Percentiles rank a stretch among this genome's conserved stretches.
Conservation (phyloP, 2,329 filamentous ascomycete genomes). For the Teratosphaeria zuluensis region DNA sequence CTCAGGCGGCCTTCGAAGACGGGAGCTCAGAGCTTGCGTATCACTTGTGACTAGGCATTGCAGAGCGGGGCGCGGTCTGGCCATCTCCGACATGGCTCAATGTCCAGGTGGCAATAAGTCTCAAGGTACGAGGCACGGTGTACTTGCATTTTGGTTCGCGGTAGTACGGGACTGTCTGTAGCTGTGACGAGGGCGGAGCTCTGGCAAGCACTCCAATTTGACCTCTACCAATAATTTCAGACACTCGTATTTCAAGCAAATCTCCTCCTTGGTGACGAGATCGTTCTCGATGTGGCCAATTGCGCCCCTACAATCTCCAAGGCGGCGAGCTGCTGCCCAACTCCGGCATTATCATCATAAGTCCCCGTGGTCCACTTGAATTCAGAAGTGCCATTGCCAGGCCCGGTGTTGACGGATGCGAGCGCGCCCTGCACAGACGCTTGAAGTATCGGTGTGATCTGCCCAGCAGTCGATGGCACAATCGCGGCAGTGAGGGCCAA, state of each 20-base stretch:
- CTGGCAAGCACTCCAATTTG: too few relatives aligned
- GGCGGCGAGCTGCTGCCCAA: conserved; percentile 47
- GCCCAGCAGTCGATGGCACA: background rate
- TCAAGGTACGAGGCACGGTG: too few relatives aligned
- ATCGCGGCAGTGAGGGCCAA: conserved; percentile 37
- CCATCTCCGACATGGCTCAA: background rate
- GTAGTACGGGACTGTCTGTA: too few relatives aligned
- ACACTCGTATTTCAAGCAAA: background rate
- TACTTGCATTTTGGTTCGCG: too few relatives aligned
- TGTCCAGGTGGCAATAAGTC: too few relatives aligned
- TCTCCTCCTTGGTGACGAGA: background rate
- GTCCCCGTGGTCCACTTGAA: conserved; percentile 30
- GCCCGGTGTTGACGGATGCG: conserved; percentile 40
- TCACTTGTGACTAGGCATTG: background rate
- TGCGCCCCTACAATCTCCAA: conserved; percentile 39
- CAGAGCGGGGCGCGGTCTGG: background rate
- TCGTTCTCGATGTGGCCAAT: conserved; percentile 5
- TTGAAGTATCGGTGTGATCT: conserved; percentile 42
- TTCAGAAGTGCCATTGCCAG: conserved; percentile 29
- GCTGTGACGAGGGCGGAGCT: too few relatives aligned
- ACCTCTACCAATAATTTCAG: background rate
- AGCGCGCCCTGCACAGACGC: conserved; percentile 47
- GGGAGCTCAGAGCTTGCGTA: background rate
- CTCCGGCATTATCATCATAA: conserved; percentile 37
- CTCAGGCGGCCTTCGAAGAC: too few relatives aligned